Evolutionary conservation across 2,329 filamentous ascomycete species (phyloP).

Genomic region (Ophiostoma pallidulum): DNA sequence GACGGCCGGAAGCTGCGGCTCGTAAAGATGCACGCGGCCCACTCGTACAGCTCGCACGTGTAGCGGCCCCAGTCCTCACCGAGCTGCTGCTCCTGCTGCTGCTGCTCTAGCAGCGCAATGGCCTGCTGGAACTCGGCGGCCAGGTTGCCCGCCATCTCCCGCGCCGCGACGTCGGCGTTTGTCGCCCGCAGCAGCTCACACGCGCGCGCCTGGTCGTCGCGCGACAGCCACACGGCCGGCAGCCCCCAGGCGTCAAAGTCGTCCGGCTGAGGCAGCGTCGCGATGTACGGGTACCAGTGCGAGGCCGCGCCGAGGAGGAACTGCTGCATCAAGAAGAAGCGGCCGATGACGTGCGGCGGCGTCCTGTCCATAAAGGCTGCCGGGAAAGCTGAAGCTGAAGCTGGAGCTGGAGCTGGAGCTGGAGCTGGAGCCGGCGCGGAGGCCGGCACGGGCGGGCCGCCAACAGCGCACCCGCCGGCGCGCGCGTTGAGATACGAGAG

Average conservation of each 20-base stretch:
- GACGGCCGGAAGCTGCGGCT: constrained; percentile 56
- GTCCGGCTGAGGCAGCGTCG: constrained; percentile 52
- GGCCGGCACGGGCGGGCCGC: no score
- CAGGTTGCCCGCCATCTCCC: constrained; percentile 37
- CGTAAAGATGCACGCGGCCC: constrained; percentile 56
- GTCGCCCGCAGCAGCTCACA: constrained; percentile 41
- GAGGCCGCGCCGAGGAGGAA: constrained; percentile 49
- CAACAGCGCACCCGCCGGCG: constrained; percentile 23
- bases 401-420: no score
- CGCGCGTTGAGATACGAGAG: constrained; percentile 52
- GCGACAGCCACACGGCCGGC: constrained; percentile 60
- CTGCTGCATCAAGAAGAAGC: constrained; percentile 62
- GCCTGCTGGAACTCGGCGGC: constrained; percentile 34
- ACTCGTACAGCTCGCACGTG: constrained; percentile 46
- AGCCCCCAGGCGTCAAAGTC: constrained; percentile 41
- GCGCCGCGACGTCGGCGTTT: constrained; percentile 39
- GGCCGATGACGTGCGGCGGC: constrained; percentile 50
- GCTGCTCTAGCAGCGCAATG: constrained; percentile 22
- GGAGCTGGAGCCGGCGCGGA: no score
- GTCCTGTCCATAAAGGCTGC: constrained; percentile 37
- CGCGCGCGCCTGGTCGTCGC: constrained; percentile 31
- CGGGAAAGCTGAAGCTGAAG: constrained; percentile 32
- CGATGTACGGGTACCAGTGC: constrained; percentile 61
- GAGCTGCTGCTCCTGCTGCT: constrained; percentile 28
- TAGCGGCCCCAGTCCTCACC: constrained; percentile 30